Percentiles rank a stretch among this genome's conserved stretches.
These are phyloP conservation scores for Discostella stelligera DNA, from an alignment of 352 stramenopile genomes.

Conservation along the genomic window DNA sequence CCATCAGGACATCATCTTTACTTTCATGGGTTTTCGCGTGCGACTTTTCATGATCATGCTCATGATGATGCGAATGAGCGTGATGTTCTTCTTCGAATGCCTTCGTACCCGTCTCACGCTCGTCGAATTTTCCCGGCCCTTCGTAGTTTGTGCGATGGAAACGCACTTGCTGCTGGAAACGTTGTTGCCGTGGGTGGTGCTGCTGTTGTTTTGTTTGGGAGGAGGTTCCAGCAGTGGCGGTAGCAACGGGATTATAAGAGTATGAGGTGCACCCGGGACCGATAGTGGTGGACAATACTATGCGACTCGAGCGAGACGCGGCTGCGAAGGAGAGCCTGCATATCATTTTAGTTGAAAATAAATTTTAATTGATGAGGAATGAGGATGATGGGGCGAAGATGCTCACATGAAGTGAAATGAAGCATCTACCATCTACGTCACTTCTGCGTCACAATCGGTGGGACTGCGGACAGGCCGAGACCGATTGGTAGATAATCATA, in stretches of 20 bases:
- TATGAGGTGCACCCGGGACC: background rate
- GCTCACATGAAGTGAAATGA: too few relatives aligned
- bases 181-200: background rate
- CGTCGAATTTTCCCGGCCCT: conserved; percentile 33
- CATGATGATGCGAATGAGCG: conserved; percentile 25
- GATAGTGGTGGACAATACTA: background rate
- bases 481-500: too few relatives aligned
- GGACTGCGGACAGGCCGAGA: too few relatives aligned
- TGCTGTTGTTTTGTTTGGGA: background rate
- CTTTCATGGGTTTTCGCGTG: conserved; percentile 11
- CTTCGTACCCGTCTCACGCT: conserved; percentile 35
- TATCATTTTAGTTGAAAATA: background rate
- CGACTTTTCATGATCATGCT: conserved; percentile 17
- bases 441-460: too few relatives aligned
- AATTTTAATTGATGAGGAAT: too few relatives aligned
- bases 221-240: background rate
- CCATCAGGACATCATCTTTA: background rate
- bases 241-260: background rate
- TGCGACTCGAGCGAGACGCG: background rate
- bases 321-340: background rate
- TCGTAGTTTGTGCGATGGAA: conserved; percentile 43
- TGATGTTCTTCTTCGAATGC: background rate
- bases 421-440: too few relatives aligned
- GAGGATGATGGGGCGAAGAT: too few relatives aligned
- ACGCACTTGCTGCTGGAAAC: conserved; percentile 18